Conservation (phyloP, 2,329 filamentous ascomycete genomes). For the Mycosphaerella arachidis region DNA sequence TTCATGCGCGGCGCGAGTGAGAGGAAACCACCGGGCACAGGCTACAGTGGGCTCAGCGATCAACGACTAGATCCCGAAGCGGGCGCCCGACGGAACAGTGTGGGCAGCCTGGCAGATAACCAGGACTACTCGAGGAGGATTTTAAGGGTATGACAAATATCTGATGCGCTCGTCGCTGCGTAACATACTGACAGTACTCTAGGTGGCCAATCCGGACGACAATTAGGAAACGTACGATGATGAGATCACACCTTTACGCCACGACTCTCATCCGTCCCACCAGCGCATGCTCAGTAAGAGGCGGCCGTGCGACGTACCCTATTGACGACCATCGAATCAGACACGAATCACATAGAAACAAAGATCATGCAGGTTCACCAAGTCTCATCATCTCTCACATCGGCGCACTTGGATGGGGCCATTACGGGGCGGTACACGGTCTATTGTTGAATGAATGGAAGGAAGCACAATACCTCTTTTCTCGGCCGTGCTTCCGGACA, state of each 20-base stretch:
- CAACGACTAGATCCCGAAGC: constrained; percentile 79
- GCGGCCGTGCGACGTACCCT: constrained; percentile 10
- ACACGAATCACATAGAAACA: not conserved
- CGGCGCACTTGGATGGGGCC: not conserved
- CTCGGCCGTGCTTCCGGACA: not conserved
- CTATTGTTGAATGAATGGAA: not conserved
- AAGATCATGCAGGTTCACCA: not conserved
- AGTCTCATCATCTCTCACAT: not conserved
- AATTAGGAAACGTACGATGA: constrained; percentile 14
- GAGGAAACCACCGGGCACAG: constrained; percentile 56
- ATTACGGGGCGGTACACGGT: not conserved
- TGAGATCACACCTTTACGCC: not conserved
- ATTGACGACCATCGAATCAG: constrained; percentile 14
- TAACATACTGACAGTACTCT: constrained; percentile 1
- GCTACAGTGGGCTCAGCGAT: constrained; percentile 71
- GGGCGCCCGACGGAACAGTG: constrained; percentile 51
- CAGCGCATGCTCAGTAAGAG: constrained; percentile 14
- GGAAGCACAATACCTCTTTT: not conserved
- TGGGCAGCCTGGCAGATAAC: constrained; percentile 86
- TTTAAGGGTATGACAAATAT: constrained; percentile 66
- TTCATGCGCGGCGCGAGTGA: constrained; percentile 55
- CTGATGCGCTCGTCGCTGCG: too few relatives aligned
- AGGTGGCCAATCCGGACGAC: constrained; percentile 19
- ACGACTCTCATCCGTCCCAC: not conserved
- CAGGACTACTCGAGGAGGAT: constrained; percentile 96